These are phyloP conservation scores for Starmerella vaccinii DNA, from an alignment of 805 yeast genomes.

Conservation along the genomic window DNA sequence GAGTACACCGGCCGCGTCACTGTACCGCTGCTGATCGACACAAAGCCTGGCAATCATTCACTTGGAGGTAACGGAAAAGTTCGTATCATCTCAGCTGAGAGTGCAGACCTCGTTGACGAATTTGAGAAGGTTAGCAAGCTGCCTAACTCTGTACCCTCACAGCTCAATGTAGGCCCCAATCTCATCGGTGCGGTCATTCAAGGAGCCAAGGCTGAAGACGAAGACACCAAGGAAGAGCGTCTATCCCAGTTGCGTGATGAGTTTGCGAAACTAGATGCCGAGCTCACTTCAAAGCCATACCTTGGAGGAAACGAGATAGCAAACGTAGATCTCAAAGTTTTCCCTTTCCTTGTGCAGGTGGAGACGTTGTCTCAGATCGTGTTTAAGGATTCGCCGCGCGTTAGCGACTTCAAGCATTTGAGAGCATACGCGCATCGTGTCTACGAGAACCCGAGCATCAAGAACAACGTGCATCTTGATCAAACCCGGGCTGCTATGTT, in stretches of 20 bases:
- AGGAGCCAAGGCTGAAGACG: constrained; percentile 69
- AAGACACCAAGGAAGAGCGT: constrained; percentile 52
- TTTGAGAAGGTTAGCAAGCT: constrained; percentile 45
- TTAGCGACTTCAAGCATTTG: constrained; percentile 63
- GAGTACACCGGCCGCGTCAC: constrained; percentile 75
- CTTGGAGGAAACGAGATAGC: constrained; percentile 60
- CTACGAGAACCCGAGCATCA: constrained; percentile 56
- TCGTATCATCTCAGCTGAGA: constrained; percentile 75
- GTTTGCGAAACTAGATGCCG: constrained; percentile 36
- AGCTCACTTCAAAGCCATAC: constrained; percentile 32
- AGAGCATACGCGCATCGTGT: constrained; percentile 70
- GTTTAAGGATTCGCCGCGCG: constrained; percentile 73
- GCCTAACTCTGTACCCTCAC: constrained; percentile 37
- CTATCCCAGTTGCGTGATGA: constrained; percentile 47
- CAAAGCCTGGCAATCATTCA: constrained; percentile 39
- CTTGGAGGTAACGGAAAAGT: constrained; percentile 32
- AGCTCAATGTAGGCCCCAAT: constrained; percentile 51
- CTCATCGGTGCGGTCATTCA: constrained; percentile 63
- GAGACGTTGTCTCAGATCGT: constrained; percentile 88
- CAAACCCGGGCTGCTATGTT: constrained; percentile 43
- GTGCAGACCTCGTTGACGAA: constrained; percentile 77
- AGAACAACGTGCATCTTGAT: constrained; percentile 71
- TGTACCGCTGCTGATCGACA: constrained; percentile 91
- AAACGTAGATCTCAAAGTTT: constrained; percentile 80
- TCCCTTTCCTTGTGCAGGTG: constrained; percentile 74